A percentile compares a stretch with the other conserved stretches of the same genome.
These are phyloP conservation scores for Septoria linicola DNA, from an alignment of 2,329 filamentous ascomycete genomes.

Conservation along the genomic window DNA sequence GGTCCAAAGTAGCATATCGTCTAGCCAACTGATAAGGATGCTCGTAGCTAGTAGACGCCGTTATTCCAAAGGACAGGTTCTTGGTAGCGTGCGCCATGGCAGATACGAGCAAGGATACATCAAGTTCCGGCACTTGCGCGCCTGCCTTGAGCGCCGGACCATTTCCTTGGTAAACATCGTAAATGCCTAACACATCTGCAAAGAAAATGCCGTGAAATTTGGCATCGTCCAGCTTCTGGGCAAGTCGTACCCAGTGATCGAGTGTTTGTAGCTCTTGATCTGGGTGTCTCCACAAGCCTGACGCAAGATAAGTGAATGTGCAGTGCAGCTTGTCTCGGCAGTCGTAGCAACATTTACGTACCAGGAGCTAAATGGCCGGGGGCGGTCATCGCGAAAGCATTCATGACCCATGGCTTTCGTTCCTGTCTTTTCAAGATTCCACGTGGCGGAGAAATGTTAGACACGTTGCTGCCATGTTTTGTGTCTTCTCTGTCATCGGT, in stretches of 20 bases:
- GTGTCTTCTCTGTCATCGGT: conserved; percentile 2
- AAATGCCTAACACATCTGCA: conserved; percentile 51
- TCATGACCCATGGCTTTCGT: conserved; percentile 47
- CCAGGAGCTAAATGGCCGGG: conserved; percentile 50
- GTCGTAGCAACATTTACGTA: neutral
- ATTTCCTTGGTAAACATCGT: conserved; percentile 48
- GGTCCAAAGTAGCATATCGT: conserved; percentile 40
- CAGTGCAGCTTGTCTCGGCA: conserved; percentile 1
- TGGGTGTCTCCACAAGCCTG: conserved; percentile 36
- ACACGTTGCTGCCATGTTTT: neutral
- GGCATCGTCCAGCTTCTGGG: conserved; percentile 49
- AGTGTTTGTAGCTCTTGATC: conserved; percentile 43
- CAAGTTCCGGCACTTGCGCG: conserved; percentile 68
- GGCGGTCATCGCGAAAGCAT: conserved; percentile 51
- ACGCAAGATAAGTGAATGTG: conserved; percentile 5
- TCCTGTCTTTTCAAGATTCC: neutral
- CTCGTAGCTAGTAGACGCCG: conserved; percentile 41
- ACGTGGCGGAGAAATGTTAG: neutral
- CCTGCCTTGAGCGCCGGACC: conserved; percentile 57
- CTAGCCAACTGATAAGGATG: conserved; percentile 39
- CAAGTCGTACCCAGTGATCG: conserved; percentile 50
- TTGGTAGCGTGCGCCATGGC: conserved; percentile 49
- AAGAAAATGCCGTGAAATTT: conserved; percentile 55
- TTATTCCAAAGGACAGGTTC: conserved; percentile 43
- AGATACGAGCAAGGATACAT: conserved; percentile 44